These are phyloP conservation scores for Ogataea populi-albae DNA, from an alignment of 805 yeast species.

Conservation along the genomic window DNA sequence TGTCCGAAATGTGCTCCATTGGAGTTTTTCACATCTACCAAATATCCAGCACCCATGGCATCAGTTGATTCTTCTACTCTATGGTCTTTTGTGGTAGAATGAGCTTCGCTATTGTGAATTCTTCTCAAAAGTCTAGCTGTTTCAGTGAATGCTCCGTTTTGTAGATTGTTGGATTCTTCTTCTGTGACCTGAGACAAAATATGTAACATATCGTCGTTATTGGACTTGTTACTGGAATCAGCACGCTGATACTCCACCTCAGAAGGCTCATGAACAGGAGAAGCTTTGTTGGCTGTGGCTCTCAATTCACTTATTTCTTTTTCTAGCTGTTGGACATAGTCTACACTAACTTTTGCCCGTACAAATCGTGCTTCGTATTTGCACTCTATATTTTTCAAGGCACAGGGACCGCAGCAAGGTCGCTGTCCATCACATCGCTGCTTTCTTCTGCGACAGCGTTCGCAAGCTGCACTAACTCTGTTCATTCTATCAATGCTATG, in stretches of 20 bases:
- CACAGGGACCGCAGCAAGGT: conserved; percentile 2
- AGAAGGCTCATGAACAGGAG: too few relatives aligned
- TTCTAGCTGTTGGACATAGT: conserved; percentile 3
- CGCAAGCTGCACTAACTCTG: conserved; percentile 3
- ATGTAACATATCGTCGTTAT: too few relatives aligned
- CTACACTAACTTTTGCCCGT: conserved; percentile 3
- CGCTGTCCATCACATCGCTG: conserved; percentile 4
- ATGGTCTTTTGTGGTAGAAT: background rate
- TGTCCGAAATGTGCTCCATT: conserved; percentile 1
- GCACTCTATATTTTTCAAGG: background rate
- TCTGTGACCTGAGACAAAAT: too few relatives aligned
- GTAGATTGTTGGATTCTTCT: too few relatives aligned
- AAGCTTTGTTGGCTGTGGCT: background rate
- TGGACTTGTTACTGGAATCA: too few relatives aligned
- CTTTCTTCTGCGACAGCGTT: conserved; percentile 3
- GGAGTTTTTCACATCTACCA: background rate
- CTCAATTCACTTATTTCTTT: background rate
- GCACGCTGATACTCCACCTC: too few relatives aligned
- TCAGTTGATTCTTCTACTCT: conserved; percentile 1
- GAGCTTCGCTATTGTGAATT: background rate
- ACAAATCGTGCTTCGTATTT: conserved; percentile 2
- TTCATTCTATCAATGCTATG: background rate
- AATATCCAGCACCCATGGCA: conserved; percentile 5
- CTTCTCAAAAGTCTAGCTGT: too few relatives aligned
- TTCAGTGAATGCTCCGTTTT: too few relatives aligned